Evolutionary conservation across 768 basidiomycete species (phyloP).

Genomic region (Mycena epipterygia): DNA sequence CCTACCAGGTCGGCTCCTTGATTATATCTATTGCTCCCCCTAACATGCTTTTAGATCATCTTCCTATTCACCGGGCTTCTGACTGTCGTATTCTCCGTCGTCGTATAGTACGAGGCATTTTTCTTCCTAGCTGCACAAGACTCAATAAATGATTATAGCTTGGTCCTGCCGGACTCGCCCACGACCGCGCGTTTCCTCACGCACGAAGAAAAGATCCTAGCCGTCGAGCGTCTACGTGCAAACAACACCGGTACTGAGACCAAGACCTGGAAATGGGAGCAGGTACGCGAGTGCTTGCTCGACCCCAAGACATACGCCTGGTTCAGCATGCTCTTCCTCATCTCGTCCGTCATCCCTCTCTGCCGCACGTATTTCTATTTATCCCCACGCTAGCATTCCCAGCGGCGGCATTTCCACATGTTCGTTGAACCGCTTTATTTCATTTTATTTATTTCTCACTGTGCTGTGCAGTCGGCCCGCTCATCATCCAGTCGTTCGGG

Average conservation of each 20-base stretch:
- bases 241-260: slow-evolving; percentile 39
- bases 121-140: not conserved
- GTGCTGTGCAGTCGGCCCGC: slow-evolving; percentile 28
- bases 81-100: slow-evolving; percentile 29
- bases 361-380: not conserved
- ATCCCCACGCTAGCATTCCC: slow-evolving; percentile 8
- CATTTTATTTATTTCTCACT: not conserved
- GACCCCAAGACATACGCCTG: slow-evolving; percentile 35
- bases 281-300: slow-evolving; percentile 32
- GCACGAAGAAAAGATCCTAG: slow-evolving; percentile 34
- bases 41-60: slow-evolving; percentile 25
- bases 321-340: slow-evolving; percentile 37
- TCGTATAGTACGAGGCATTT: slow-evolving; percentile 23
- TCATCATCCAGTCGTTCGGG: slow-evolving; percentile 39
- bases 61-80: slow-evolving; percentile 34
- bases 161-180: slow-evolving; percentile 31
- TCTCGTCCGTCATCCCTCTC: slow-evolving; percentile 24
- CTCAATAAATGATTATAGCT: not conserved
- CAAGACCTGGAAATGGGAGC: slow-evolving; percentile 45
- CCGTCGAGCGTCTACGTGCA: slow-evolving; percentile 36
- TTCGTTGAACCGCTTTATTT: not conserved
- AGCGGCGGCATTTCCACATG: slow-evolving; percentile 35
- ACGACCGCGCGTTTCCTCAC: slow-evolving; percentile 35
- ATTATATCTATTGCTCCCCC: not conserved
- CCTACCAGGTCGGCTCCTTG: slow-evolving; percentile 29